Base-by-base conservation (phyloP, 2,329 filamentous ascomycete genomes). In the Trichoderma pleuroti region DNA sequence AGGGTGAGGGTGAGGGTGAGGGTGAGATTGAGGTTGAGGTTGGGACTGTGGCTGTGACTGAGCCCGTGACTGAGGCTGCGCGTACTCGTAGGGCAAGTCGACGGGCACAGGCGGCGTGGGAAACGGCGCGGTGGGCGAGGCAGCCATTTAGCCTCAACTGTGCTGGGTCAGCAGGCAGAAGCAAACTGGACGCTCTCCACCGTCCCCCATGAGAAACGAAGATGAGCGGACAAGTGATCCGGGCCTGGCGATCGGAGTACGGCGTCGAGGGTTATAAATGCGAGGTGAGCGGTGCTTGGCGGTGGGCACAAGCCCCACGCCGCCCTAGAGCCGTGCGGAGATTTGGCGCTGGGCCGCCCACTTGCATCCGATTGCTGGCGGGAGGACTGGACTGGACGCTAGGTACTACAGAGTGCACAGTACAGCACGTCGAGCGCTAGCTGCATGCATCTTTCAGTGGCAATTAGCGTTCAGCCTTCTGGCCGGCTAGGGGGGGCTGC, bases 261-360 rank as follows among this genome's bases (percentile, higher is more conserved):
- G 54, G 54, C 24, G 56, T 68, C 54, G 65, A 46, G 39, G 34
- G 65, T 68, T 68, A 68, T 68, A 68, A 68, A 68, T 59, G 62
- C 62, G 24, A 57, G 39, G n/a, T 46, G 54, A 28, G 49, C 54
- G 36, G 26, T 59, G 24, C 39, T 42, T 42, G 39, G 39, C 39
- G 39, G 39, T 42, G 39, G 24, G 26, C 3, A 28, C 26, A 28
- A 14, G 42, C 65, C 65, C 65, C 65, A 68, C 26, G 24, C 49
- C 34, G 26, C 65, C 9, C 65, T 68, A 32, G 11, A 34, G 28
- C 34, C 21, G 56, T 67, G 65, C 65, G 65, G 65, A 54, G 65
- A 39, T 59, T 49, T 32, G 28, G 36, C 24, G 8, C 65, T 46
- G 21, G 36, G 36, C 36, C 16, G 36, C 18, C 36, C 36, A 39